Evolutionary conservation across 139 green algal genomes (phyloP), one percentile per base, ranked within the genome.

Genomic region (Chlorella sp.): DNA sequence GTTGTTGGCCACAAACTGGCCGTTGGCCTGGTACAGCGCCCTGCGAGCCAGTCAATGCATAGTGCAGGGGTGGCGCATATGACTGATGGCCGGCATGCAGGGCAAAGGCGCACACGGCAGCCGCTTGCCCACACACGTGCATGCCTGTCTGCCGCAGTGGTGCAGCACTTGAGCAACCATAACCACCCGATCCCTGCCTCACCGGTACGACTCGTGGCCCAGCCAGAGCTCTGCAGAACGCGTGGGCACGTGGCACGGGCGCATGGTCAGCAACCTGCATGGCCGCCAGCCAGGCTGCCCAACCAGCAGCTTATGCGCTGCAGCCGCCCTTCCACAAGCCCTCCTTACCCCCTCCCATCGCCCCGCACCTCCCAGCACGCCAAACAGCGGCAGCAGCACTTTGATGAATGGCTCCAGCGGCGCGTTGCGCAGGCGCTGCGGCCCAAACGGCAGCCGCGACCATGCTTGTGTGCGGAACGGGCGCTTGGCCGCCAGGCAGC

Each of bases 351-450:
- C 9, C 2, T 2, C 51, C 13, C 51, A 24, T 24, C 14, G n/a
- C n/a, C 14, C 51, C 51, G 22, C 51, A 60, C 51, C 51, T 11
- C 88, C 88, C 32, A 93, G 87, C 41, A 94, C 89, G 67, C 90
- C 91, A 36, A 90, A 78, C 43, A 89, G 88, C 9, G 91, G 86
- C 43, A 94, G 74, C 8, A 88, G n/a, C 19, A 94, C n/a, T 69
- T 94, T 94, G 14, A 91, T 17, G 3, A 90, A 34, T 1, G 91
- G 91, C 84, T 94, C 91, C 56, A 94, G 41, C 0, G 90, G 90
- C 17, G 90, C 1, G 0, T n/a, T 43, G n/a, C 69, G 76, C 48
- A 88, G 60, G 43, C 43, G 60, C 41, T 17, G 38, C 17, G 88
- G 73, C 26, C 80, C 78, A 60, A 62, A 77, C 11, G 54, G 84